Conservation (phyloP, 2,329 filamentous ascomycete species). For the Trichoderma atrobrunneum region DNA sequence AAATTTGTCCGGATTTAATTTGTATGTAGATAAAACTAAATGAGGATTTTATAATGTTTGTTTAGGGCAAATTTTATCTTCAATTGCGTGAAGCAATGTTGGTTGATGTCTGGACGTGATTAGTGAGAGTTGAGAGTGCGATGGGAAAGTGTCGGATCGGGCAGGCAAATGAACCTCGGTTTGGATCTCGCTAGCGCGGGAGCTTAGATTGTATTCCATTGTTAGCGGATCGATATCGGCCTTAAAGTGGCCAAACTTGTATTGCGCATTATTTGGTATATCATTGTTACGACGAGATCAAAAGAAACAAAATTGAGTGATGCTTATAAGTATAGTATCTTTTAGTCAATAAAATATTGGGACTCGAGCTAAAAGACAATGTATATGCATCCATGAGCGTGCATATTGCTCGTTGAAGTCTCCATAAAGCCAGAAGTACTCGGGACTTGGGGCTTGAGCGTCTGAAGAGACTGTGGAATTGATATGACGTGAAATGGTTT, state of each 20-base stretch:
- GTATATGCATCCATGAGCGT: neutral
- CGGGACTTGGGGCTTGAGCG: neutral
- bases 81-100: neutral
- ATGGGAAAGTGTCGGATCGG: neutral
- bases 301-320: neutral
- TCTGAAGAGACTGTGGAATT: neutral
- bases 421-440: neutral
- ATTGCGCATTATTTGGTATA: neutral
- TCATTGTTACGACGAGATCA: neutral
- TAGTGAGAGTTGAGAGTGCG: neutral
- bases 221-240: neutral
- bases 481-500: too few species aligned
- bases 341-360: too few species aligned
- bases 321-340: too few species aligned
- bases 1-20: neutral
- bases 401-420: neutral
- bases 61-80: neutral
- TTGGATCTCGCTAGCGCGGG: neutral
- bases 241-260: neutral
- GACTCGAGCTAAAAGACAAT: too few species aligned
- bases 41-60: accelerated
- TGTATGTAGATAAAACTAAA: too few species aligned
- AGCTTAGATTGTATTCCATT: neutral
- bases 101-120: neutral
- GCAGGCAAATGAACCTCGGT: neutral